Base-by-base conservation (phyloP, 2,329 filamentous ascomycete genomes). In the Venturia effusa region DNA sequence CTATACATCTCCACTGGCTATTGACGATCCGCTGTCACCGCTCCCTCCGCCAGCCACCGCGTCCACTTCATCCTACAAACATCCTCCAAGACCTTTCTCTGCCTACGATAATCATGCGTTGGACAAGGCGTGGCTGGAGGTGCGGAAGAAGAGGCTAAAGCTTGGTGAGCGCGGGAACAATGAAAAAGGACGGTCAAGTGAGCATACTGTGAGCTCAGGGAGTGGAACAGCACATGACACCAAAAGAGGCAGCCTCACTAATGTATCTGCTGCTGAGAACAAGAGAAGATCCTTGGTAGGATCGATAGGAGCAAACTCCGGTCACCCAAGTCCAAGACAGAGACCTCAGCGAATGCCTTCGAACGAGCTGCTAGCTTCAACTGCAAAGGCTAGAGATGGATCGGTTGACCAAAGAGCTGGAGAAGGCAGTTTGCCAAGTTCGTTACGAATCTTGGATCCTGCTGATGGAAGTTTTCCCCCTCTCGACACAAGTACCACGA, bases 21-120 rank as follows among this genome's bases (percentile, higher is more conserved):
- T 96, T 71, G 92, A 96, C 71, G 92, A 96, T 71, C 90, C 90
- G 30, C 81, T 96, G n/a, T 90, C 88, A 11, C 83, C 88, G 74
- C 81, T 76, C 71, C 84, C 74, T 72, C 83, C 71, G 69, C 81
- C 73, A 67, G 80, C 72, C 76, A 87, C 76, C 27, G 74, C 74
- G 37, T 74, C 72, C 61, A 72, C 80, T 17, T 74, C 80, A 41
- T 72, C 80, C 19, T 75, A 80, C 40, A 86, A 83, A 69, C 80
- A 83, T 41, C 83, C 85, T 59, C 84, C 91, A 10, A 85, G 89
- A 54, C 90, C 92, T 0, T 96, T 96, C 74, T 88, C 89, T 0
- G 80, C 80, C 4, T 86, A 84, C 65, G 92, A 96, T 75, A 95
- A 93, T 68, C 84, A 87, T 68, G 85, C 88, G 1, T 79, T 96